Evolutionary conservation across 2,329 filamentous ascomycete species (phyloP), one percentile per base, ranked within the genome.

Genomic region (Botryotinia narcissicola): DNA sequence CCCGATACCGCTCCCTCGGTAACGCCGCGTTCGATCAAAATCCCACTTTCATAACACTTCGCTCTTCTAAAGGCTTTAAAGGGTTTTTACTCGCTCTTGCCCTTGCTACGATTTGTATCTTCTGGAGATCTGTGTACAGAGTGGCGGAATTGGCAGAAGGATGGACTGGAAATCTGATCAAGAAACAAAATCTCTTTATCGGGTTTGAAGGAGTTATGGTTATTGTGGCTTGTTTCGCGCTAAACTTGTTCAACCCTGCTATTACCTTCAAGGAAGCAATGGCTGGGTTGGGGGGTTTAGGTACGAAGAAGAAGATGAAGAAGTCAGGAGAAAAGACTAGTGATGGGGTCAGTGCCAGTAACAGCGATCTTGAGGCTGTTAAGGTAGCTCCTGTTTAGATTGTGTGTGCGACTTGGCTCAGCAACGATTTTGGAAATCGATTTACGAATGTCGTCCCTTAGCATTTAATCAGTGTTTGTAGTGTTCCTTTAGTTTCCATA

Each of bases 81-180:
- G 76, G 74, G 4, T 78, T 78, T 70, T 48, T 78, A 4, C 48
- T 25, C 40, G 76, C 78, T 6, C 81, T 89, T 35, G 77, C 82
- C 0, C 77, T 88, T 4, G 85, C 87, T 0, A 89, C 87, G 12
- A 73, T 89, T 1, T 85, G 83, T 70, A 87, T 91, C 75, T 86
- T 90, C 74, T 85, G 87, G 54, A 82, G 89, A 37, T 87, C 84
- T 62, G 84, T 87, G 42, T 91, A 88, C 78, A 84, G 89, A 70
- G 86, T 89, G 35, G 86, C 85, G 0, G 89, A 91, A 81, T 79
- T 91, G 59, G 70, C 48, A 51, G 75, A 78, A 40, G 76, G 77
- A 2, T 93, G 89, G 87, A 81, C 79, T 5, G 77, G 77, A 7
- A 40, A 70, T 69, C 64, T 78, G 42, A 78, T 78, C 20, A 71